phyloP scores from a whole-genome alignment of 1,284 basidiomycete species.

The Cryptococcus hybrid region DNA sequence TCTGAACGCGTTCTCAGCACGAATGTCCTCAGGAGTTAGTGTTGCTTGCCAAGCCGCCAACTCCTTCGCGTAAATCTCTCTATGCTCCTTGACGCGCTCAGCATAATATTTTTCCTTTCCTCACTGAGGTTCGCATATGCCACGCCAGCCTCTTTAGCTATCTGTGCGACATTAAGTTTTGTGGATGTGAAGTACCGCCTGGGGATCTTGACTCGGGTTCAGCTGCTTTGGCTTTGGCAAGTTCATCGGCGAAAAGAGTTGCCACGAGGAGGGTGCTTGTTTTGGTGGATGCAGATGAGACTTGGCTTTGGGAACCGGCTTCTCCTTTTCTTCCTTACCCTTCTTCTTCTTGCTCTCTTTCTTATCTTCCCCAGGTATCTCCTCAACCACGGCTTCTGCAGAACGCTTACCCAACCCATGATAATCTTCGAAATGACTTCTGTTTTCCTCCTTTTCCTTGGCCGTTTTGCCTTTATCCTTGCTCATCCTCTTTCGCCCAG shows the following conservation, averaged over 20 bases:
- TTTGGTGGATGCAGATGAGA: slow-evolving; percentile 77
- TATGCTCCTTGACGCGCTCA: slow-evolving; percentile 73
- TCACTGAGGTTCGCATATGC: slow-evolving; percentile 77
- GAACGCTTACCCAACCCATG: slow-evolving; percentile 33
- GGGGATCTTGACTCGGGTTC: slow-evolving; percentile 52
- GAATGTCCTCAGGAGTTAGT: slow-evolving; percentile 91
- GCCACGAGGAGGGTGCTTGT: slow-evolving; percentile 92
- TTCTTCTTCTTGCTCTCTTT: slow-evolving; percentile 42
- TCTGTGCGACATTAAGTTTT: slow-evolving; percentile 89
- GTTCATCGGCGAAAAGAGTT: slow-evolving; percentile 97
- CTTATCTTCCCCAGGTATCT: slow-evolving; percentile 5
- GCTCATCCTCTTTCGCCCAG: slow-evolving; percentile 16
- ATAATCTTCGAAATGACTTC: slow-evolving; percentile 11
- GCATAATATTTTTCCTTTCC: slow-evolving; percentile 86
- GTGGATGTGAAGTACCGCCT: slow-evolving; percentile 39
- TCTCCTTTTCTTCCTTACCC: slow-evolving; percentile 31
- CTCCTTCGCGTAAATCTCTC: slow-evolving; percentile 76
- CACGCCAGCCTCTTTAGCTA: slow-evolving; percentile 89
- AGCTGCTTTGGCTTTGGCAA: slow-evolving; percentile 76
- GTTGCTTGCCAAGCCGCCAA: slow-evolving; percentile 81
- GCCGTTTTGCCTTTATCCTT: neutral
- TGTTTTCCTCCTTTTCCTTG: neutral
- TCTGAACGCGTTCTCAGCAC: slow-evolving; percentile 88
- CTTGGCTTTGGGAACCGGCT: slow-evolving; percentile 45
- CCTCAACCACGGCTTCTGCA: slow-evolving; percentile 19